phyloP scores from a whole-genome alignment of 352 stramenopile species.

The Phytophthora pini region DNA sequence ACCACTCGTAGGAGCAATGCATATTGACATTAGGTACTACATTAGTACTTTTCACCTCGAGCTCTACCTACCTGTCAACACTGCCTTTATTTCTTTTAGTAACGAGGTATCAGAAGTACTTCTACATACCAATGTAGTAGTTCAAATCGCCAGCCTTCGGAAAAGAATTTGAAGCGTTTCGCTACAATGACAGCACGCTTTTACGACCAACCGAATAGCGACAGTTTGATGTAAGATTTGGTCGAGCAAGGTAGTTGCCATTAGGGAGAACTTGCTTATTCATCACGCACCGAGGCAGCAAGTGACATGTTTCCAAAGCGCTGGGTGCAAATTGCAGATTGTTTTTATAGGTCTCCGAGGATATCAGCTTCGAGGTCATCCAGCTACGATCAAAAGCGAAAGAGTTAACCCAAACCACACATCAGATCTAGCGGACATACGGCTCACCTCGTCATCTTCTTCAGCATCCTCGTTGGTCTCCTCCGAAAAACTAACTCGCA shows the following conservation, averaged over 20 bases:
- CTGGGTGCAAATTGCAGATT: neutral
- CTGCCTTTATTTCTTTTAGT: constrained; percentile 2
- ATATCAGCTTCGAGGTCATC: constrained; percentile 84
- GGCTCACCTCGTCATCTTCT: constrained; percentile 33
- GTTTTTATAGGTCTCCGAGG: constrained; percentile 57
- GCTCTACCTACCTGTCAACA: neutral
- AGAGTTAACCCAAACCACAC: neutral
- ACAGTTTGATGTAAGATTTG: neutral
- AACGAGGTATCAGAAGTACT: constrained; percentile 11
- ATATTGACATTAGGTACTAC: no score
- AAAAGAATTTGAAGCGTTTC: neutral
- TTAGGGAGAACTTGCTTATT: constrained; percentile 7
- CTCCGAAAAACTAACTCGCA: constrained; percentile 17
- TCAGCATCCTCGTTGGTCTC: constrained; percentile 24
- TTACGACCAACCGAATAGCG: neutral
- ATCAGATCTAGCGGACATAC: neutral
- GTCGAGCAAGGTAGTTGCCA: constrained; percentile 5
- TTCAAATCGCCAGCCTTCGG: neutral
- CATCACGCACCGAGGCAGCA: constrained; percentile 4
- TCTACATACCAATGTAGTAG: neutral
- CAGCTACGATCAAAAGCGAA: constrained; percentile 39
- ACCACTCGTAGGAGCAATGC: no score
- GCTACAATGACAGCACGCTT: constrained; percentile 9
- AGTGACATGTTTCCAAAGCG: neutral
- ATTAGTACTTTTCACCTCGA: no score